Evolutionary conservation across 1,139 yeast species (phyloP).

Genomic region (Kurtzmaniella quercitrusa): DNA sequence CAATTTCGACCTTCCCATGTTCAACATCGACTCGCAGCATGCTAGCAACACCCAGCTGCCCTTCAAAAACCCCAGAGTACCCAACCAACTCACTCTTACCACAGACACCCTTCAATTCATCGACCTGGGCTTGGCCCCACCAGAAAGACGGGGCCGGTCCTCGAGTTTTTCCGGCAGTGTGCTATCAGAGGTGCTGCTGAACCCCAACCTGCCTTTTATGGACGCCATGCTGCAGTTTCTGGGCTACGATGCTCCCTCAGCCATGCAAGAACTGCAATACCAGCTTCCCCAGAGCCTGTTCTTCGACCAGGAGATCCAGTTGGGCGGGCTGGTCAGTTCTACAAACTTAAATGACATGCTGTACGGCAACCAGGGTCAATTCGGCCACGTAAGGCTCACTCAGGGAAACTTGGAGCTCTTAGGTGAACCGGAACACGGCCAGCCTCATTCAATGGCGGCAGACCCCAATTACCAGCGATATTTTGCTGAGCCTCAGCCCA

Average conservation of each 20-base stretch:
- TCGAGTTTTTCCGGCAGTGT: conserved; percentile 16
- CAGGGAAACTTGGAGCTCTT: conserved; percentile 1
- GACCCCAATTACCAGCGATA: not conserved
- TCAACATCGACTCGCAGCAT: conserved; percentile 27
- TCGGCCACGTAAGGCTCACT: not conserved
- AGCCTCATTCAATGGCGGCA: not conserved
- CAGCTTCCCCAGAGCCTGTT: conserved; percentile 14
- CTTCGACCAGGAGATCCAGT: conserved; percentile 30
- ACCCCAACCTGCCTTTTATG: conserved; percentile 36
- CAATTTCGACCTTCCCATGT: conserved; percentile 23
- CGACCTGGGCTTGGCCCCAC: conserved; percentile 5
- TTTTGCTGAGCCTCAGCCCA: not conserved
- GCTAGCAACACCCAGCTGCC: not conserved
- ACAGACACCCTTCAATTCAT: conserved; percentile 9
- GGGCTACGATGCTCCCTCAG: conserved; percentile 9
- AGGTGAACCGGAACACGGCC: not conserved
- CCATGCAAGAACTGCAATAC: conserved; percentile 12
- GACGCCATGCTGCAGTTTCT: conserved; percentile 37
- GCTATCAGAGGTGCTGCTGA: conserved; percentile 35
- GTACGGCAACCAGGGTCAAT: not conserved
- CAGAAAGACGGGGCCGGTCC: conserved; percentile 15
- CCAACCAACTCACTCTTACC: conserved; percentile 5
- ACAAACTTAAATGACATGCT: conserved; percentile 27
- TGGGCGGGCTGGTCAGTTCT: conserved; percentile 40
- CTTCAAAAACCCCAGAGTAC: not conserved